Evolutionary conservation across 441 rosid genomes (phyloP).

Genomic region (Brassica balearica): DNA sequence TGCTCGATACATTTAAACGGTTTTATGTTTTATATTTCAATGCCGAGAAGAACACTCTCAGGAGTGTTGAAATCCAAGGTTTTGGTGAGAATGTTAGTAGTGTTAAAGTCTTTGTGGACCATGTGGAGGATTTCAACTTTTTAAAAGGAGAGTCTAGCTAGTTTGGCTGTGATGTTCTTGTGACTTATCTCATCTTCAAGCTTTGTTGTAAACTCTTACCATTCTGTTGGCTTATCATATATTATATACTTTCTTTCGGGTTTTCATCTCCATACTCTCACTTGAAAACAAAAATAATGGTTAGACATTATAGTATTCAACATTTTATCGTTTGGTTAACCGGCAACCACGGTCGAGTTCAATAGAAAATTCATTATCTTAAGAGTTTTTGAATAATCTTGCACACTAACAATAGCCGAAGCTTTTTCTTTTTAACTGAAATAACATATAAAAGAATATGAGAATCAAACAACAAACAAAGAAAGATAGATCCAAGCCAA

Average conservation of each 20-base stretch:
- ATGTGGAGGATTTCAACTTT: background rate
- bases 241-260: background rate
- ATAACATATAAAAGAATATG: slow-evolving; percentile 20
- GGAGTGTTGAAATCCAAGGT: background rate
- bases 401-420: background rate
- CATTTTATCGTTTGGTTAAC: background rate
- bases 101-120: background rate
- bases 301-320: background rate
- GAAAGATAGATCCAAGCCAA: background rate
- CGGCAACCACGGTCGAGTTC: background rate
- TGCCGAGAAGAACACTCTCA: background rate
- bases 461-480: slow-evolving; percentile 23
- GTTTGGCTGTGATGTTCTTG: background rate
- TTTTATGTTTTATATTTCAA: slow-evolving; percentile 4
- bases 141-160: background rate
- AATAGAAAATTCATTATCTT: background rate
- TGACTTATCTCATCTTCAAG: background rate
- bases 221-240: background rate
- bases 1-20: background rate
- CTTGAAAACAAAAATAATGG: background rate
- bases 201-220: background rate
- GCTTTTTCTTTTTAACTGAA: slow-evolving; percentile 18
- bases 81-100: background rate
- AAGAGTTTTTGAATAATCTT: slow-evolving; percentile 13
- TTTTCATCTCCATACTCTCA: background rate